phyloP scores from a whole-genome alignment of 768 basidiomycete genomes.

The Tylopilus balloui region DNA sequence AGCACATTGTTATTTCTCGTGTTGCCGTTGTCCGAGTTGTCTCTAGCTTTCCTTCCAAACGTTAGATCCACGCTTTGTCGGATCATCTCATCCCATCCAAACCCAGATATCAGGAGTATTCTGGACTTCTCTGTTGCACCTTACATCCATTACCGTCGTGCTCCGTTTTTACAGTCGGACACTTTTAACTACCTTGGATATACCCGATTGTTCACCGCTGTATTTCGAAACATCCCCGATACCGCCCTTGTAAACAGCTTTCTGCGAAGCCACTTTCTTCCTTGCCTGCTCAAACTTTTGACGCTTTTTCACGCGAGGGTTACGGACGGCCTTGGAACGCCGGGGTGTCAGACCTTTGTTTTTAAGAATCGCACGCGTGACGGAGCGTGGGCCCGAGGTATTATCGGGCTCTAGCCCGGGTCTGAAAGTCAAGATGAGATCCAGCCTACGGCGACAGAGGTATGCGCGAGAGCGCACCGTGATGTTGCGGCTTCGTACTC shows the following conservation, averaged over 20 bases:
- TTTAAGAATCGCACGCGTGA: conserved; percentile 86
- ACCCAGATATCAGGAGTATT: conserved; percentile 13
- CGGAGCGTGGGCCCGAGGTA: conserved; percentile 72
- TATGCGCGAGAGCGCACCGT: conserved; percentile 41
- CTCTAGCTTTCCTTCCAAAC: conserved; percentile 4
- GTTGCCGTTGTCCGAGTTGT: not conserved
- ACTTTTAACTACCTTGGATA: conserved; percentile 86
- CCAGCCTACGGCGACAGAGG: conserved; percentile 7
- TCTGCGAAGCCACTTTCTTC: conserved; percentile 84
- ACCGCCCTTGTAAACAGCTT: conserved; percentile 91
- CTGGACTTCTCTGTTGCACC: conserved; percentile 13
- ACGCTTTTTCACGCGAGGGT: conserved; percentile 97
- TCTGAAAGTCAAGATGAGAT: conserved; percentile 19
- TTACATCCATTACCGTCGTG: conserved; percentile 2
- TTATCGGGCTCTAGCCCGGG: conserved; percentile 36
- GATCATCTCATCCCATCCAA: conserved; percentile 7
- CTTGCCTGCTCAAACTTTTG: conserved; percentile 92
- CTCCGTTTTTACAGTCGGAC: conserved; percentile 49
- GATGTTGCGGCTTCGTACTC: conserved; percentile 68
- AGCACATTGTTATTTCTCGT: conserved; percentile 20
- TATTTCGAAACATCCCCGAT: conserved; percentile 69
- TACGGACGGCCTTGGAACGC: conserved; percentile 85
- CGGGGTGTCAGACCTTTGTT: conserved; percentile 94
- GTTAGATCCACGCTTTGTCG: conserved; percentile 12
- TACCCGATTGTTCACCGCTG: conserved; percentile 90